Percentiles rank a stretch among this genome's conserved stretches.
These are phyloP conservation scores for Pythium plurisporium DNA, from an alignment of 352 stramenopile species.

Conservation along the genomic window DNA sequence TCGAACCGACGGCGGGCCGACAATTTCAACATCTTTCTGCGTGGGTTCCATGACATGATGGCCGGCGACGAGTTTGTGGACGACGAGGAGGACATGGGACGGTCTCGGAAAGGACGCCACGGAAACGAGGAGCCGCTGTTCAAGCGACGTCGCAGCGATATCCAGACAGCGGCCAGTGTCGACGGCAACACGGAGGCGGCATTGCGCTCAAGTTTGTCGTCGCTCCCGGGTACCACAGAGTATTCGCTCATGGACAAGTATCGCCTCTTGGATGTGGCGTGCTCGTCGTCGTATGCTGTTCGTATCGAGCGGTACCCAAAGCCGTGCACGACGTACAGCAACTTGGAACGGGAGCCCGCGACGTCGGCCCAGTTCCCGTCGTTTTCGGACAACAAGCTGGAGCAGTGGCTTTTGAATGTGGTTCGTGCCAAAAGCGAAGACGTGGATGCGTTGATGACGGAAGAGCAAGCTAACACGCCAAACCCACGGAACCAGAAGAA, in stretches of 20 bases:
- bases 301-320: constrained; percentile 79
- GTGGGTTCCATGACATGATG: constrained; percentile 74
- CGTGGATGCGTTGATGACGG: constrained; percentile 45
- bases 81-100: constrained; percentile 28
- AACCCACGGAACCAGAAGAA: constrained; percentile 68
- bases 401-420: constrained; percentile 66
- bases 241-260: constrained; percentile 71
- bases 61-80: constrained; percentile 55
- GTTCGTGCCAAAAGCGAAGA: constrained; percentile 49
- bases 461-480: constrained; percentile 36
- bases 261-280: constrained; percentile 59
- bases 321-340: constrained; percentile 60
- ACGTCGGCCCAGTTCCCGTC: constrained; percentile 35
- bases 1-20: constrained; percentile 51
- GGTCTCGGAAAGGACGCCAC: constrained; percentile 19
- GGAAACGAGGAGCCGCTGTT: constrained; percentile 60
- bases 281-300: constrained; percentile 68
- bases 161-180: constrained; percentile 23
- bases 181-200: constrained; percentile 46
- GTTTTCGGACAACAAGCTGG: constrained; percentile 68
- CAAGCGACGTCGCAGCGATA: constrained; percentile 39
- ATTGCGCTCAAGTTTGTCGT: constrained; percentile 55
- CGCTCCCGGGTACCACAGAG: constrained; percentile 41
- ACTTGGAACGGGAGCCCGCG: constrained; percentile 41
- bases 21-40: constrained; percentile 83